Evolutionary conservation across 2,329 filamentous ascomycete species (phyloP).

Genomic region (Diaporthe amygdali): DNA sequence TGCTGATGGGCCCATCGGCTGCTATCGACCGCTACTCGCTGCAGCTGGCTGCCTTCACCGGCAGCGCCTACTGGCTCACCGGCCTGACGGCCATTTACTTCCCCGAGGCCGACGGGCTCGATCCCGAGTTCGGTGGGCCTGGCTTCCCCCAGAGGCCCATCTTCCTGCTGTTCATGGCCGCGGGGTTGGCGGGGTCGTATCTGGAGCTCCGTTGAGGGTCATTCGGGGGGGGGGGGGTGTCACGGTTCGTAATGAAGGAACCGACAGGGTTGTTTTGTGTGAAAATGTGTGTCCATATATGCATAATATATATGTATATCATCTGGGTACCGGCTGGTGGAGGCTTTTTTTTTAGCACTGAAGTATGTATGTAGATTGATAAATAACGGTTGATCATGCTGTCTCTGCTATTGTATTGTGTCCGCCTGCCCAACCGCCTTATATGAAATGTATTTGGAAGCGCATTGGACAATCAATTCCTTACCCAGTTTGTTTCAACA

Average conservation of each 20-base stretch:
- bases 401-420: no score
- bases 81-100: constrained; percentile 43
- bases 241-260: background rate
- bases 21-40: constrained; percentile 38
- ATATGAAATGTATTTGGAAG: no score
- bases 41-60: constrained; percentile 39
- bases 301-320: background rate
- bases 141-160: constrained; percentile 44
- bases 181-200: constrained; percentile 29
- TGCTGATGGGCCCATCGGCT: constrained; percentile 26
- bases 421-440: no score
- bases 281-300: background rate
- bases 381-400: no score
- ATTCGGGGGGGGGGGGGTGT: background rate
- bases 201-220: constrained; percentile 3
- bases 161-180: constrained; percentile 35
- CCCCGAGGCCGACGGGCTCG: constrained; percentile 45
- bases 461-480: no score
- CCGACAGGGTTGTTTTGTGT: background rate
- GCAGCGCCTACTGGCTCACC: constrained; percentile 47
- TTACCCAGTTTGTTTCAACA: no score
- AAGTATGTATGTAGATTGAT: no score
- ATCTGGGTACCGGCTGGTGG: background rate
- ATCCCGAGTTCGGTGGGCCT: constrained; percentile 49
- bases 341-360: background rate